These are phyloP conservation scores for Yamadazyma friedrichii DNA, from an alignment of 1,139 yeast species.

Conservation along the genomic window DNA sequence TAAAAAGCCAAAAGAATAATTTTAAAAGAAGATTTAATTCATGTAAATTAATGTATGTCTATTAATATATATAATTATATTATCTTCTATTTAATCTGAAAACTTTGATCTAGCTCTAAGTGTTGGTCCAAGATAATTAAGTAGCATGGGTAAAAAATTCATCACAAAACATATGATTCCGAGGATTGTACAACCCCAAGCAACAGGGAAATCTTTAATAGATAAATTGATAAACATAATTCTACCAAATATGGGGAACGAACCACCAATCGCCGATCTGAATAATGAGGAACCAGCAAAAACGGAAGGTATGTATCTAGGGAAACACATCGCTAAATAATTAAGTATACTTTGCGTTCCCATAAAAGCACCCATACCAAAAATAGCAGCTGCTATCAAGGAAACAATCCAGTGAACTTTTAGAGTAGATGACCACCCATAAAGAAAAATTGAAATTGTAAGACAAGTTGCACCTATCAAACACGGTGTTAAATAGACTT, in stretches of 20 bases:
- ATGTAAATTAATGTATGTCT: constrained; percentile 6
- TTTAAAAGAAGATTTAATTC: not conserved
- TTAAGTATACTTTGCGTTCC: constrained; percentile 37
- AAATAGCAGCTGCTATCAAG: constrained; percentile 27
- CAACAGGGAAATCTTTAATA: constrained; percentile 40
- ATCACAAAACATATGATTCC: constrained; percentile 50
- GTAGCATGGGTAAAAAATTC: constrained; percentile 58
- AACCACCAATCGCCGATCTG: constrained; percentile 27
- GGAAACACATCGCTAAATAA: constrained; percentile 64
- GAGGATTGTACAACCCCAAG: constrained; percentile 64
- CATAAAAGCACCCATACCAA: constrained; percentile 27
- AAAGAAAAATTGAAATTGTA: constrained; percentile 31
- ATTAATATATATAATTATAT: not conserved
- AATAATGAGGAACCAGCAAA: constrained; percentile 31
- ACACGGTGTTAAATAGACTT: constrained; percentile 56
- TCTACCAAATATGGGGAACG: constrained; percentile 31
- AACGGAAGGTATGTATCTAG: constrained; percentile 31
- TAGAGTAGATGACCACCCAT: constrained; percentile 30
- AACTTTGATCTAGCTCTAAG: constrained; percentile 44
- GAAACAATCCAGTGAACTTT: constrained; percentile 34
- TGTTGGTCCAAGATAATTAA: constrained; percentile 25
- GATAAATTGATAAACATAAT: constrained; percentile 47
- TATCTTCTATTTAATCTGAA: not conserved
- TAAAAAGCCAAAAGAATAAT: constrained; percentile 18
- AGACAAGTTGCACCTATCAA: constrained; percentile 25